phyloP scores from a whole-genome alignment of 331 rosid species.

The Cucumis variabilis region DNA sequence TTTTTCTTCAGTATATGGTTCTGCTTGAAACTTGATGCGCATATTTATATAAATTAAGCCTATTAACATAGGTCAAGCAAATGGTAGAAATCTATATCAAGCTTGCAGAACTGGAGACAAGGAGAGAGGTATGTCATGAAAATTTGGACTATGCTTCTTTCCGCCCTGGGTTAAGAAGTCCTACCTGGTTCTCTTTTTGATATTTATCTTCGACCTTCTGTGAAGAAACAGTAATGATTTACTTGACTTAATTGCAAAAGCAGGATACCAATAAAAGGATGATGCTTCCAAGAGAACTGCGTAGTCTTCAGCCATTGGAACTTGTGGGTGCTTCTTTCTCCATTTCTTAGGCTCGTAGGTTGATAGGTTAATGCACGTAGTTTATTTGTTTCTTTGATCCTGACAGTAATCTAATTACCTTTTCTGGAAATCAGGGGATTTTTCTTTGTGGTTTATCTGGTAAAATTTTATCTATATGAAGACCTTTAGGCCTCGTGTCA shows the following conservation, averaged over 20 bases:
- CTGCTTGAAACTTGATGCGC: not conserved
- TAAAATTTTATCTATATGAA: not conserved
- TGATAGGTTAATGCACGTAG: not conserved
- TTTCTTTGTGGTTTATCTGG: not conserved
- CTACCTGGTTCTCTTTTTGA: slow-evolving; percentile 13
- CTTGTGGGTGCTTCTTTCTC: slow-evolving; percentile 59
- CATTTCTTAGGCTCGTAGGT: not conserved
- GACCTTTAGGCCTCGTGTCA: not conserved
- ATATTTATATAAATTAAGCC: not conserved
- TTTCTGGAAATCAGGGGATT: not conserved
- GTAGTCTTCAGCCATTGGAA: slow-evolving; percentile 73
- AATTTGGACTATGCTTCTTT: slow-evolving; percentile 35
- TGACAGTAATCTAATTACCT: not conserved
- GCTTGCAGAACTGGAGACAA: slow-evolving; percentile 95
- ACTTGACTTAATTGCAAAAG: slow-evolving; percentile 43
- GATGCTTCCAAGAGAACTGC: slow-evolving; percentile 85
- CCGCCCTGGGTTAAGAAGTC: not conserved
- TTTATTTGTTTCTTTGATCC: not conserved
- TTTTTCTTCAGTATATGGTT: not conserved
- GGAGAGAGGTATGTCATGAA: slow-evolving; percentile 70
- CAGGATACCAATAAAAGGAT: slow-evolving; percentile 89
- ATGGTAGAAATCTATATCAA: slow-evolving; percentile 97
- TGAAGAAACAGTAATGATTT: slow-evolving; percentile 2
- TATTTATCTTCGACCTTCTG: not conserved
- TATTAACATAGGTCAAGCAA: slow-evolving; percentile 68